Base-by-base conservation (phyloP, 2,329 filamentous ascomycete genomes). In the Polychaeton citri region DNA sequence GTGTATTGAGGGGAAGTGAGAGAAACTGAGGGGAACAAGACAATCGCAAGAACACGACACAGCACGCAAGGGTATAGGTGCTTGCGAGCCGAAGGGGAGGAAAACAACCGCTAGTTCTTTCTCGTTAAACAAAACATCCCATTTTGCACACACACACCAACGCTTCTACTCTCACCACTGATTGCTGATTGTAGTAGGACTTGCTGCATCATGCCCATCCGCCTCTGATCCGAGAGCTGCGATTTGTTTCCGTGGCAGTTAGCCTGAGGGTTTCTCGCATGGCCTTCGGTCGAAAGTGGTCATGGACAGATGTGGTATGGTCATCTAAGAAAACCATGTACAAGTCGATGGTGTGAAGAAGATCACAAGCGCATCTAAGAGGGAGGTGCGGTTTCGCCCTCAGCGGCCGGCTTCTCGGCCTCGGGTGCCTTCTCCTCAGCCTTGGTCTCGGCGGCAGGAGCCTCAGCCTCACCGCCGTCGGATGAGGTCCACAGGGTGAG, bases 401-500 rank as follows among this genome's bases (percentile, higher is more conserved):
- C 63, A 37, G 63, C 58, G 21, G 43, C 40, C 32, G 50, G 58
- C 24, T 28, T 28, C 24, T 28, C 24, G 45, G 49, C 51, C 56
- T 62, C 57, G 20, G 57, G 43, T 12, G 54, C 38, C 24, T 28
- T 28, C 12, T 10, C 15, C 69, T 79, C 77, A 52, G 72, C 65
- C 46, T 72, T 68, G 42, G 59, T 54, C 40, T 61, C 46, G 35
- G 46, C 59, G 42, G 68, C 69, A 46, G 77, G 67, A 39, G 68
- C 68, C 65, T 88, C 83, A 42, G 73, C 71, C 64, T 94, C 88
- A 54, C 71, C 78, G 53, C 75, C 83, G 61, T 94, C 87, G 41
- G 86, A 92, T 51, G 87, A 95, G 53, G 87, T 95, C 87, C 87
- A 95, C 64, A 95, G 81, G 49, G 87, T 95, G 47, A 96, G 74